Evolutionary conservation across 2,329 filamentous ascomycete genomes (phyloP), one percentile per base, ranked within the genome.

Genomic region (Chrysoporthe deuterocubensis): DNA sequence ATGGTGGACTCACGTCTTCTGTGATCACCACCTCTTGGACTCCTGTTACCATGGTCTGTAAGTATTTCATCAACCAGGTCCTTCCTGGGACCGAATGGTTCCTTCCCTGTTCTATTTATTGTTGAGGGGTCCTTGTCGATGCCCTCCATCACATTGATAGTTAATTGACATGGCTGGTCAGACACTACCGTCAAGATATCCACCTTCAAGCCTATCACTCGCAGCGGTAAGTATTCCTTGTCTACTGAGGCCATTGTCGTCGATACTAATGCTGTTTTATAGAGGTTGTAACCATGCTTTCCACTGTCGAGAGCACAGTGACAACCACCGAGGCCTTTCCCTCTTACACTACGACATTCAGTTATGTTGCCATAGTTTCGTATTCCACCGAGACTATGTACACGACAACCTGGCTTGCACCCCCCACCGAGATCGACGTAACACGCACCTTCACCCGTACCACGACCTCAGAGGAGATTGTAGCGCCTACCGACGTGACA

Each of bases 321-420:
- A 18, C 34, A 4, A 37, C 54, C 54, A 57, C 54, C 6, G 13
- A 37, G 34, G 34, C 13, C 7, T 7, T 37, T 34, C 32, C 16
- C 6, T 40, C 34, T 37, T 18, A 26, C 54, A 57, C 54, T 4
- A 34, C 34, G 14, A 57, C 54, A 4, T 1, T n/a, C 32, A 37
- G 14, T 9, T 57, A n/a, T 18, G 54, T 57, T 18, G 54, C 54
- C 34, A 57, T 57, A 26, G 32, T 40, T 16, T 57, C 54, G 2
- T 57, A 57, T 32, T 57, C 54, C 13, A 57, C 54, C 4, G 54
- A 57, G 54, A 18, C 54, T 18, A 40, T 57, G 7, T 57, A 57
- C 54, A 57, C 54, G 18, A 37, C 54, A 13, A n/a, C 54, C 34
- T 57, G 54, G 54, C 34, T 57, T 32, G 54, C 54, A 21, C 54